Conservation (phyloP, 2,329 filamentous ascomycete genomes). For the Aureobasidium subglaciale region DNA sequence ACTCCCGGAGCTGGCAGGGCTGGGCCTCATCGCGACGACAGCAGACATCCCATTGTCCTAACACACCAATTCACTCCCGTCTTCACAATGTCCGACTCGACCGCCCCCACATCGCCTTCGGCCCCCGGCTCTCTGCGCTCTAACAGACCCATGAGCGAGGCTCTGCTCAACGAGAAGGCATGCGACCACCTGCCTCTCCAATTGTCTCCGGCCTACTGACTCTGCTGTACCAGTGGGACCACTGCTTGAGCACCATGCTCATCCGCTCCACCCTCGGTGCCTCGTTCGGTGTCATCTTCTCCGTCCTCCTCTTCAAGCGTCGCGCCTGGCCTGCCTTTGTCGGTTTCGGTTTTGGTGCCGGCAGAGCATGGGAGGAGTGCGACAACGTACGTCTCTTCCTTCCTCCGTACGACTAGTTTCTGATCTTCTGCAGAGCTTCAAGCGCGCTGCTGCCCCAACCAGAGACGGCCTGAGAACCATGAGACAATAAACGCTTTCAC, state of each 20-base stretch:
- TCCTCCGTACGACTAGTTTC: background rate
- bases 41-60: background rate
- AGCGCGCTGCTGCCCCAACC: slow-evolving; percentile 41
- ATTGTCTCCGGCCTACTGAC: slow-evolving; percentile 7
- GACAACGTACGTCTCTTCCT: slow-evolving; percentile 54
- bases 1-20: slow-evolving; percentile 1
- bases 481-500: slow-evolving; percentile 30
- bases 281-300: slow-evolving; percentile 97
- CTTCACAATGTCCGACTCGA: slow-evolving; percentile 50
- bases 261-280: slow-evolving; percentile 95
- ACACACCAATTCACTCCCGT: slow-evolving; percentile 17
- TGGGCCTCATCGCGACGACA: slow-evolving; percentile 8
- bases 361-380: slow-evolving; percentile 96
- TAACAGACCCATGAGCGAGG: slow-evolving; percentile 83
- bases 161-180: slow-evolving; percentile 99
- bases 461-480: slow-evolving; percentile 43
- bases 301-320: slow-evolving; percentile 94
- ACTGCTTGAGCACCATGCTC: slow-evolving; percentile 92
- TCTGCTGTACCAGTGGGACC: slow-evolving; percentile 70
- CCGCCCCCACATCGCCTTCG: slow-evolving; percentile 46
- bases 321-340: slow-evolving; percentile 96
- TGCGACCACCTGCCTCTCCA: slow-evolving; percentile 17
- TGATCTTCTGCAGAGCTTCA: slow-evolving; percentile 39
- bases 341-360: slow-evolving; percentile 89
- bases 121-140: slow-evolving; percentile 59